Evolutionary conservation across 768 basidiomycete species (phyloP), one percentile per base, ranked within the genome.

Genomic region (Termitomyces sp.): DNA sequence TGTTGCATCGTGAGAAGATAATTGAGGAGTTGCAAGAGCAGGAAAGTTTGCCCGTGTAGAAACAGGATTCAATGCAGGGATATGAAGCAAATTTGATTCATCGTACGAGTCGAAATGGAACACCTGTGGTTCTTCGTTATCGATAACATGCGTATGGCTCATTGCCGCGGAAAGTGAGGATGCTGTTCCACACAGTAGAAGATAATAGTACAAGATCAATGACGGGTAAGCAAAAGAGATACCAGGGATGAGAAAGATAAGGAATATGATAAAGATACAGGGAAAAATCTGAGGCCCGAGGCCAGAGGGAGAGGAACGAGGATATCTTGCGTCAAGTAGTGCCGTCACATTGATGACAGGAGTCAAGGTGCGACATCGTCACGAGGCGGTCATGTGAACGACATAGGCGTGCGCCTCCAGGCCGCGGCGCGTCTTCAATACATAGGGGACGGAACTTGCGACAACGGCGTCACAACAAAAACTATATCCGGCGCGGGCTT

Each of bases 101-200:
- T 84, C 80, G 75, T 74, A 79, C 57, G 78, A 69, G 67, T 83
- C 82, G 67, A 84, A 82, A 58, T 78, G 76, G 69, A 84, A 82
- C 69, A 86, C 66, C 49, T 76, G 67, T 20, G 42, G 60, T 64
- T 79, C 78, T 57, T 81, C 77, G 78, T 81, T 82, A 83, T 86
- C 83, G 81, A 76, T 77, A 69, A 71, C 76, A 81, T 79, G 71
- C 66, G 70, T 66, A 75, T 74, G 74, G 70, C 69, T 70, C 70
- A 71, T 69, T 63, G 59, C 60, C 65, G 59, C 40, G 52, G 49
- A 36, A 55, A 46, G 58, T 55, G 55, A 52, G 39, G 36, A n/a
- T 38, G 52, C 49, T 16, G 54, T 22, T 28, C 50, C 42, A 52
- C 28, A 16, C 49, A 55, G 60, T 42, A 62, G 62, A 64, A 51